Evolutionary conservation across 495 filamentous ascomycete species (phyloP).

Genomic region (Coniosporium apollinis): DNA sequence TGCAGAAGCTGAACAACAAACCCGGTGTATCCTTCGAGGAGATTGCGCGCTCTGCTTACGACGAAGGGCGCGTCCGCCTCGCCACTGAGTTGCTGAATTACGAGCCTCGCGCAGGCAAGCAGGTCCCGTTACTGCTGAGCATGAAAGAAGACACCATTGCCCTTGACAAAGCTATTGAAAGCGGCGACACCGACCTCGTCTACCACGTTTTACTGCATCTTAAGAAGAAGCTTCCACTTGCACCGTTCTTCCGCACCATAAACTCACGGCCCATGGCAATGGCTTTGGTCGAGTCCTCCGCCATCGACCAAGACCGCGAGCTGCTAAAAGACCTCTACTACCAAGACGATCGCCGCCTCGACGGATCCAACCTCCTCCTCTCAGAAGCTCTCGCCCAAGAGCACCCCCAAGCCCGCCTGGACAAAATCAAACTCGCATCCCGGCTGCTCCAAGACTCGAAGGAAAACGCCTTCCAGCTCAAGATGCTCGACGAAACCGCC

Average conservation of each 20-base stretch:
- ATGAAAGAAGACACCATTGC: slow-evolving; percentile 96
- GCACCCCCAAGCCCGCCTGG: slow-evolving; percentile 43
- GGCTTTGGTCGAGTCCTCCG: slow-evolving; percentile 74
- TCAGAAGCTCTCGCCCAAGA: slow-evolving; percentile 57
- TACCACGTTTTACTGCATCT: slow-evolving; percentile 78
- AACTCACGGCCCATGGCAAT: slow-evolving; percentile 74
- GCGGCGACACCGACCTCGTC: slow-evolving; percentile 83
- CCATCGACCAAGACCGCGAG: slow-evolving; percentile 56
- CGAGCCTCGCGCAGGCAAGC: slow-evolving; percentile 81
- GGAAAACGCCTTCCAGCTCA: slow-evolving; percentile 60
- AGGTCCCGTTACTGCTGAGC: slow-evolving; percentile 82
- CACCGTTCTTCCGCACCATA: slow-evolving; percentile 84
- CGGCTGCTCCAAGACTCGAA: slow-evolving; percentile 73
- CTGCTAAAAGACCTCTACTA: slow-evolving; percentile 93
- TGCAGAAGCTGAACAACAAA: slow-evolving; percentile 70
- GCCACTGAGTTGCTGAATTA: slow-evolving; percentile 86
- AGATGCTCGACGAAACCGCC: slow-evolving; percentile 57
- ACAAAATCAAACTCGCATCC: slow-evolving; percentile 72
- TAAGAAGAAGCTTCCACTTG: slow-evolving; percentile 77
- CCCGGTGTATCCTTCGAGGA: slow-evolving; percentile 86
- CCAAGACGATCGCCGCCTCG: slow-evolving; percentile 83
- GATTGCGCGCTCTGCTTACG: slow-evolving; percentile 87
- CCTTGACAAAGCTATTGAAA: slow-evolving; percentile 92
- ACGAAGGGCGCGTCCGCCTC: slow-evolving; percentile 73
- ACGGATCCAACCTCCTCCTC: slow-evolving; percentile 75